Conservation (phyloP, 352 stramenopile species). For the Phytophthora boehmeriae region DNA sequence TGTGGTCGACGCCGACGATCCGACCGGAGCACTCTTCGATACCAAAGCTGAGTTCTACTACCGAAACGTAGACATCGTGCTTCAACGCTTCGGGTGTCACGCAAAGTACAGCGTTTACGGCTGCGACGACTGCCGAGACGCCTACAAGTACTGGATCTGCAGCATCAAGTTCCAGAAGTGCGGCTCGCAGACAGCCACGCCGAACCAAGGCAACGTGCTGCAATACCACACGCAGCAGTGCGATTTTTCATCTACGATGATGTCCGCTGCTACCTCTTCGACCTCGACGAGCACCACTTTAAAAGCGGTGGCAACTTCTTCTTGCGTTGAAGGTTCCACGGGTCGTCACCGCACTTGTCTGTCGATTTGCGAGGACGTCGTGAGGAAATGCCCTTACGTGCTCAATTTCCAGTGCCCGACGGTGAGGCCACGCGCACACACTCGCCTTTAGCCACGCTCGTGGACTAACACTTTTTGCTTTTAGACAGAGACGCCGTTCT, state of each 20-base stretch:
- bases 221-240: constrained; percentile 34
- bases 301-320: constrained; percentile 10
- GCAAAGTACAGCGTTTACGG: constrained; percentile 82
- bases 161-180: constrained; percentile 87
- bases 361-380: constrained; percentile 86
- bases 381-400: constrained; percentile 86
- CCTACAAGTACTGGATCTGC: constrained; percentile 92
- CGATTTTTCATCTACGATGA: constrained; percentile 22
- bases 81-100: constrained; percentile 84
- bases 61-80: constrained; percentile 79
- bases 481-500: constrained; percentile 75
- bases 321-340: constrained; percentile 49
- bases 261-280: constrained; percentile 2
- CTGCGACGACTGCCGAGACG: constrained; percentile 83
- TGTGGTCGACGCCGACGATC: constrained; percentile 65
- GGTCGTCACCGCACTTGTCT: constrained; percentile 71
- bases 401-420: constrained; percentile 84
- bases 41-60: constrained; percentile 76
- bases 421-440: constrained; percentile 35
- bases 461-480: not conserved
- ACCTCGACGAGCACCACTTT: constrained; percentile 6
- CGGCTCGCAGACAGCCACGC: constrained; percentile 30
- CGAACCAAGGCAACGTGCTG: constrained; percentile 17
- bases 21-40: constrained; percentile 54
- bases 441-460: not conserved